Evolutionary conservation across 2,329 filamentous ascomycete genomes (phyloP).

Genomic region (Tolypocladium ophioglossoides): DNA sequence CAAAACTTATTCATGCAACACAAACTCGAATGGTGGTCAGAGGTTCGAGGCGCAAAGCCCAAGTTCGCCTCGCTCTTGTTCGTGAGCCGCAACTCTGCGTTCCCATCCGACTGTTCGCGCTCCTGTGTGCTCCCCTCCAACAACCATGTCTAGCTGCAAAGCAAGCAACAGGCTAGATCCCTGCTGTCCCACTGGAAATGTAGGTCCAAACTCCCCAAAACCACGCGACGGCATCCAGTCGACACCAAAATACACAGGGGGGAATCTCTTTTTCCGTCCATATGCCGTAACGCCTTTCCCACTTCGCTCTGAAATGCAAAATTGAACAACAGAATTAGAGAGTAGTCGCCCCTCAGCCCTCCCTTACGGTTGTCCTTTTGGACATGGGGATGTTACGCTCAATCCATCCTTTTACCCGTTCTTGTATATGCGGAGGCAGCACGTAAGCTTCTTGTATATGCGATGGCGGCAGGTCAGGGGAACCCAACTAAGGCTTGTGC

Average conservation of each 20-base stretch:
- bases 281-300: conserved; percentile 11
- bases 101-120: not conserved
- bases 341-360: not conserved
- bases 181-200: not conserved
- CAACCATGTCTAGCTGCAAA: not conserved
- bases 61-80: not conserved
- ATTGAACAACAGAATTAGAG: conserved; percentile 1
- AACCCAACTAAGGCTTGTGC: conserved; percentile 11
- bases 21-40: not conserved
- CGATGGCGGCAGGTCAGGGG: not conserved
- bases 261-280: conserved; percentile 14
- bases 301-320: conserved; percentile 4
- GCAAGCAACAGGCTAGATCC: not conserved
- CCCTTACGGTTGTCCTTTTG: not conserved
- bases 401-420: not conserved
- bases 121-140: not conserved
- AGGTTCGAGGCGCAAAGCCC: not conserved
- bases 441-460: not conserved
- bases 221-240: not conserved
- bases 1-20: not conserved
- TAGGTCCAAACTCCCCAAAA: not conserved
- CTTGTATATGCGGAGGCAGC: not conserved
- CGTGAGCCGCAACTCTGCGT: not conserved
- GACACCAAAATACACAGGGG: conserved; percentile 7
- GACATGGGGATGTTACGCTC: not conserved